Conservation (phyloP, 1,284 basidiomycete species). For the Chondrostereum purpureum region DNA sequence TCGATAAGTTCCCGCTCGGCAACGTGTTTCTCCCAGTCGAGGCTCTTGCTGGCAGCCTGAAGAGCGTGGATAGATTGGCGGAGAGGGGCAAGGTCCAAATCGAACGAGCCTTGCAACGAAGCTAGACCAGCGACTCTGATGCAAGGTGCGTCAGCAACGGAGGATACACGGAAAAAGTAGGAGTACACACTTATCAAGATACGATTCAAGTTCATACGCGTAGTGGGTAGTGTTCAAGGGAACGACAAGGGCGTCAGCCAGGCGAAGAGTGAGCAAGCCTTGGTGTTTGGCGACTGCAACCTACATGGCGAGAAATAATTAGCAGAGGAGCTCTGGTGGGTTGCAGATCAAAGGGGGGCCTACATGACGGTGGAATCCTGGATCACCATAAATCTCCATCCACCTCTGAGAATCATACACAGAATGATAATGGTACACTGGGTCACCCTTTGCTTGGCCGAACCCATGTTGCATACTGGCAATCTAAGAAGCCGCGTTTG, state of each 20-base stretch:
- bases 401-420: conserved; percentile 71
- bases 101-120: conserved; percentile 14
- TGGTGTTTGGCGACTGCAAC: conserved; percentile 64
- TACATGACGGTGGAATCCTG: conserved; percentile 64
- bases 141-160: background rate
- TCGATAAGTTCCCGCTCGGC: conserved; percentile 30
- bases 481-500: conserved; percentile 25
- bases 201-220: conserved; percentile 39
- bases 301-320: conserved; percentile 21
- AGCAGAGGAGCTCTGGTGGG: no score
- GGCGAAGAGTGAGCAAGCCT: conserved; percentile 55
- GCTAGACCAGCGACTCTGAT: conserved; percentile 27
- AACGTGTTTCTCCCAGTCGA: conserved; percentile 43
- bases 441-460: conserved; percentile 37
- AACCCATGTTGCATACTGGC: conserved; percentile 52
- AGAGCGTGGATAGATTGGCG: conserved; percentile 44
- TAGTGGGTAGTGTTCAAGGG: conserved; percentile 80
- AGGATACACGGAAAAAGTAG: background rate
- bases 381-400: conserved; percentile 71
- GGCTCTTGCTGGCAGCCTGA: conserved; percentile 40
- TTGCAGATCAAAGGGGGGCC: no score
- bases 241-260: conserved; percentile 52
- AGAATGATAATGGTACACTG: conserved; percentile 74
- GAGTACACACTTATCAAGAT: conserved; percentile 38
- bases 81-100: conserved; percentile 26